Conservation (phyloP, 306 rosid genomes). For the Rosa rugosa region DNA sequence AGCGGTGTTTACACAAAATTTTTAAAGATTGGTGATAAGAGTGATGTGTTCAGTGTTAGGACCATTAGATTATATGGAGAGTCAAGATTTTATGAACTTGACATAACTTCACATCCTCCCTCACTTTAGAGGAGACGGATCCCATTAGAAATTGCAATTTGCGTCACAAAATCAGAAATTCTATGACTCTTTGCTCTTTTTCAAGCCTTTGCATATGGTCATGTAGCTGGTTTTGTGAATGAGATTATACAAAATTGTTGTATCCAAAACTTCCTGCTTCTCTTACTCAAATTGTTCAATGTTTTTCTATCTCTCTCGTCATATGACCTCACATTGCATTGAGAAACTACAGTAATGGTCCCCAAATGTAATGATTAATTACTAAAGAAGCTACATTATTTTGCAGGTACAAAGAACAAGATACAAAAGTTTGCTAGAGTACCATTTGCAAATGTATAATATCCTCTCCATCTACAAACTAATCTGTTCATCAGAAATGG, state of each 20-base stretch:
- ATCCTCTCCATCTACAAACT: not conserved
- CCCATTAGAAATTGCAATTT: too few species aligned
- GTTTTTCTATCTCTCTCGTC: not conserved
- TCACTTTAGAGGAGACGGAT: too few species aligned
- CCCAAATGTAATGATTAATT: not conserved
- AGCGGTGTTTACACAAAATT: too few species aligned
- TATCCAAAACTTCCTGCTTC: not conserved
- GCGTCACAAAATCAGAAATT: not conserved
- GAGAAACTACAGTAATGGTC: not conserved
- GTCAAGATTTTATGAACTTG: too few species aligned
- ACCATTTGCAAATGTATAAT: not conserved
- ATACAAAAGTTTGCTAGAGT: not conserved
- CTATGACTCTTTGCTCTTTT: not conserved
- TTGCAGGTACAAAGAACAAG: constrained; percentile 1
- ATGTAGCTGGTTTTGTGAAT: too few species aligned
- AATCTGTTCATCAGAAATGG: not conserved
- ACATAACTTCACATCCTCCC: too few species aligned
- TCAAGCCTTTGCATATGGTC: not conserved
- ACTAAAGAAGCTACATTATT: not conserved
- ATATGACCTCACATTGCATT: not conserved
- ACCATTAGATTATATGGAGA: too few species aligned
- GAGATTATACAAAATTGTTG: too few species aligned
- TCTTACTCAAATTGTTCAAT: not conserved
- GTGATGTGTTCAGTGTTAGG: too few species aligned
- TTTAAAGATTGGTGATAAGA: too few species aligned